These are phyloP conservation scores for Trichothecium sympodiale DNA, from an alignment of 2,329 filamentous ascomycete genomes.

Conservation along the genomic window DNA sequence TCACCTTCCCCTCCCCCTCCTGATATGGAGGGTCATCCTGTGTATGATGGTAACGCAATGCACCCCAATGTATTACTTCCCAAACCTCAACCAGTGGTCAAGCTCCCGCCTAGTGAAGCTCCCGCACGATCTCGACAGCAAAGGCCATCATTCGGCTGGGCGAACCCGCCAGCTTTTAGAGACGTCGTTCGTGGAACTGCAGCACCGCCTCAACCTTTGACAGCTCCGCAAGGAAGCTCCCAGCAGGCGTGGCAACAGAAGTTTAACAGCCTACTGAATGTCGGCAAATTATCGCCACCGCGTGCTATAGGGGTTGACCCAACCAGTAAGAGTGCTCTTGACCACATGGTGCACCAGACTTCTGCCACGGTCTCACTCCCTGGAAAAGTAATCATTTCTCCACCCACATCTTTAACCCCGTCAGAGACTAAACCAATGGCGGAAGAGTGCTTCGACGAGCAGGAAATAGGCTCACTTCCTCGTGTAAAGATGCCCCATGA, in stretches of 20 bases:
- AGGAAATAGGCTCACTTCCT: constrained; percentile 69
- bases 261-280: constrained; percentile 69
- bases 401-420: constrained; percentile 15
- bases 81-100: constrained; percentile 63
- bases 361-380: constrained; percentile 63
- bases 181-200: constrained; percentile 14
- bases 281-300: constrained; percentile 48
- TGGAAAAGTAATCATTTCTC: constrained; percentile 11
- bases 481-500: constrained; percentile 55
- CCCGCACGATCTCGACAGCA: constrained; percentile 13
- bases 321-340: constrained; percentile 55
- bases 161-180: constrained; percentile 19
- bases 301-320: constrained; percentile 54
- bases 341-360: constrained; percentile 36
- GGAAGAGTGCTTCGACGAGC: constrained; percentile 71
- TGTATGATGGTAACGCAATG: constrained; percentile 53
- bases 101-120: constrained; percentile 53
- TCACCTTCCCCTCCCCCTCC: constrained; percentile 65
- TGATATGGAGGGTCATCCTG: constrained; percentile 59
- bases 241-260: constrained; percentile 62
- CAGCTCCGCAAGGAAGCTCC: constrained; percentile 22
- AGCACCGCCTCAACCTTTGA: constrained; percentile 6
- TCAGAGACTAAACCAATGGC: constrained; percentile 53
- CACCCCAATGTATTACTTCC: constrained; percentile 63
- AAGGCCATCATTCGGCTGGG: constrained; percentile 21